Percentiles rank a stretch among this genome's conserved stretches.
phyloP scores from a whole-genome alignment of 305 asterid species.

The Fraxinus velutina region DNA sequence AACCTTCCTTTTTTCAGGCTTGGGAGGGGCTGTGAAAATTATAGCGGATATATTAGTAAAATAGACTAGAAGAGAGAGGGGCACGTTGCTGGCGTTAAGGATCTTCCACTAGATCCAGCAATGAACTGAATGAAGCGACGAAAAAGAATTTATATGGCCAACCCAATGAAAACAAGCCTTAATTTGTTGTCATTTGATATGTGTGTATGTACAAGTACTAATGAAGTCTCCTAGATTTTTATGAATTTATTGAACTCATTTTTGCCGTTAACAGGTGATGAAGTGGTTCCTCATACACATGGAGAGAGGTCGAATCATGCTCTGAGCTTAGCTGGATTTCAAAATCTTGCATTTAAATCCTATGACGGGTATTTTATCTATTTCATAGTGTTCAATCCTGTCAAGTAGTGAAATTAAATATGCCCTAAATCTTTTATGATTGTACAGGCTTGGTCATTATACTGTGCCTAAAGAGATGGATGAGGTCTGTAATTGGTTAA shows the following conservation, averaged over 20 bases:
- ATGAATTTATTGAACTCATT: neutral
- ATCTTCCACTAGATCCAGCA: neutral
- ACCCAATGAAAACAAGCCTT: neutral
- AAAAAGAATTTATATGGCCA: neutral
- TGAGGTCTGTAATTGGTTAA: conserved; percentile 76
- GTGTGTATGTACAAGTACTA: neutral
- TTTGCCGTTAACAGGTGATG: conserved; percentile 60
- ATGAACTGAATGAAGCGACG: neutral
- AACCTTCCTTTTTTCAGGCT: neutral
- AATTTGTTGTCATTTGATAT: neutral
- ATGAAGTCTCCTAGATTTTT: neutral
- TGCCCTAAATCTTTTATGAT: conserved; percentile 10
- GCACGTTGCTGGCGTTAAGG: neutral
- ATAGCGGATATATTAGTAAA: neutral
- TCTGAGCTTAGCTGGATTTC: conserved; percentile 80
- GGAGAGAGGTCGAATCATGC: conserved; percentile 77
- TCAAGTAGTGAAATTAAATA: neutral
- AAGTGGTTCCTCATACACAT: conserved; percentile 71
- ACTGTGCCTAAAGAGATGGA: conserved; percentile 98
- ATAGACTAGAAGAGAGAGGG: neutral
- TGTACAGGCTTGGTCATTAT: conserved; percentile 83
- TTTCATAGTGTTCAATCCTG: neutral
- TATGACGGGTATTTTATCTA: conserved; percentile 68
- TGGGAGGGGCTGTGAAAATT: neutral
- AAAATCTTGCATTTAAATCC: conserved; percentile 59